These are phyloP conservation scores for Botrytis porri DNA, from an alignment of 2,329 filamentous ascomycete genomes.

Conservation along the genomic window DNA sequence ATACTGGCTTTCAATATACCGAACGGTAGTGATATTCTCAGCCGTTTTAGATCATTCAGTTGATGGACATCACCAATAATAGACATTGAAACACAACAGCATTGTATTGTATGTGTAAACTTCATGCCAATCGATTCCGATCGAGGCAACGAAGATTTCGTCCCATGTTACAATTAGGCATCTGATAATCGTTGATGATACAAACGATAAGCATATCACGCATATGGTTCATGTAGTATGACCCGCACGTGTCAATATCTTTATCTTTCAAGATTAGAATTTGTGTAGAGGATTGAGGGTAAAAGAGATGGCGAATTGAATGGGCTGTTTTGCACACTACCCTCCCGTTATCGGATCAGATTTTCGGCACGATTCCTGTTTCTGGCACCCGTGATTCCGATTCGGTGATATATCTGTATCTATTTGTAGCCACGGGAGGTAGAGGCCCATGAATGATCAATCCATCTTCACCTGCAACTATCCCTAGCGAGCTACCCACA, in stretches of 20 bases:
- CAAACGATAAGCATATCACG: not conserved
- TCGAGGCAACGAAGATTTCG: slow-evolving; percentile 1
- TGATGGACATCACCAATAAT: slow-evolving; percentile 6
- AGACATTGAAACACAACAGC: not conserved
- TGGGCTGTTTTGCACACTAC: not conserved
- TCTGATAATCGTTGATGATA: slow-evolving; percentile 11
- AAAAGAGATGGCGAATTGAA: not conserved
- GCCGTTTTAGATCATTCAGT: not conserved
- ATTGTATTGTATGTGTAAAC: not conserved
- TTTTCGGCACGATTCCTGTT: not conserved
- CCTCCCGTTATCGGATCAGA: not conserved
- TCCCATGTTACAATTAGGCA: slow-evolving; percentile 13
- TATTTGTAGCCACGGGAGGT: not conserved
- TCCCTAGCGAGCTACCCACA: not conserved
- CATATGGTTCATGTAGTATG: slow-evolving; percentile 11
- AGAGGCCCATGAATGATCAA: not conserved
- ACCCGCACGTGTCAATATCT: slow-evolving; percentile 15
- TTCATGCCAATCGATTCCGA: slow-evolving; percentile 6
- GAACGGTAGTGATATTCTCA: not conserved
- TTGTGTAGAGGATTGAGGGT: not conserved
- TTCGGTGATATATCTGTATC: not conserved
- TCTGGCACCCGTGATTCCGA: not conserved
- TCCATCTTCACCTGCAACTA: not conserved
- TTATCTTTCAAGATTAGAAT: slow-evolving; percentile 6
- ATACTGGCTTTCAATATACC: slow-evolving; percentile 2